Conservation (phyloP, 305 asterid species). For the Fraxinus angustifolia region DNA sequence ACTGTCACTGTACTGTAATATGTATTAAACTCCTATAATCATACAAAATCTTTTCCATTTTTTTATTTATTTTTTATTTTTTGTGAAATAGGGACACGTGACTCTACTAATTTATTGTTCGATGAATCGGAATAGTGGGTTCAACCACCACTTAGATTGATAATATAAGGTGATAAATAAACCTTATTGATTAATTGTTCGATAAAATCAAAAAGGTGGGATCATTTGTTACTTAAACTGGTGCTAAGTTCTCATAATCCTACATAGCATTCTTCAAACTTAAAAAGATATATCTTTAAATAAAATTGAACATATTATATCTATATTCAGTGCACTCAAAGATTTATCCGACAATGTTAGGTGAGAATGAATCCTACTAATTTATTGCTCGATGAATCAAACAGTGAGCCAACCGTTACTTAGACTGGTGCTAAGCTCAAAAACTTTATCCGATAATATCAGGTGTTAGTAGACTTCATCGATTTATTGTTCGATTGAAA, state of each 20-base stretch:
- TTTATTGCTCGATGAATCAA: neutral
- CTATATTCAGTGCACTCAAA: neutral
- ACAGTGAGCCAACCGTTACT: neutral
- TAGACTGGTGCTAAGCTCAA: neutral
- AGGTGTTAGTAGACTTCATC: neutral
- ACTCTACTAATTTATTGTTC: neutral
- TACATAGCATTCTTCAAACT: neutral
- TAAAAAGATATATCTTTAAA: neutral
- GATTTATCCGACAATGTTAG: neutral
- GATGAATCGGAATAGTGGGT: too few species aligned
- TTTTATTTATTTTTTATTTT: neutral
- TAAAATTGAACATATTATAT: neutral
- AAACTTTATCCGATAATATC: neutral
- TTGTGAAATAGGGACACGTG: neutral
- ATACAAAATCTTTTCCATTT: neutral
- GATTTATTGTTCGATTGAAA: neutral
- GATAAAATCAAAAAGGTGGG: neutral
- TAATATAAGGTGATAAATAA: neutral
- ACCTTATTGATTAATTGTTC: neutral
- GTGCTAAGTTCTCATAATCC: neutral
- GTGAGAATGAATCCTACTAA: neutral
- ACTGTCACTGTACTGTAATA: neutral
- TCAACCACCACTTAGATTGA: too few species aligned
- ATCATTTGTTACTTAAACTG: neutral
- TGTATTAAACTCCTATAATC: neutral